Conservation (phyloP, 768 basidiomycete species). For the Termitomyces sp. region DNA sequence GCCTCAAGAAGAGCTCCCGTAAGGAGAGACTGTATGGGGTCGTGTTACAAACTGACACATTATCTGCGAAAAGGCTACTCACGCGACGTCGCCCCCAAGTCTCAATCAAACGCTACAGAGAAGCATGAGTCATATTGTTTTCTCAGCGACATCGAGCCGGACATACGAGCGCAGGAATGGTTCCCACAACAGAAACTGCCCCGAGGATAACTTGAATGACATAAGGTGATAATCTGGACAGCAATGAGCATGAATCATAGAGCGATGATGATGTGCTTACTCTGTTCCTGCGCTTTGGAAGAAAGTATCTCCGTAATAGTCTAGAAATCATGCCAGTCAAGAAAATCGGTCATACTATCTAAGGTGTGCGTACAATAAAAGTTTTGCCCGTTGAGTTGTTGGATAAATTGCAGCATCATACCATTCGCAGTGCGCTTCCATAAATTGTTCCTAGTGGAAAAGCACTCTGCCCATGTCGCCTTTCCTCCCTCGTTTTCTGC, state of each 20-base stretch:
- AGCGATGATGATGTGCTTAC: constrained; percentile 24
- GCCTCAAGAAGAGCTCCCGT: constrained; percentile 59
- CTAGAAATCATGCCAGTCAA: constrained; percentile 23
- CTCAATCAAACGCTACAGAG: constrained; percentile 52
- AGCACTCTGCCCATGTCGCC: constrained; percentile 75
- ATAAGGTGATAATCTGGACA: constrained; percentile 52
- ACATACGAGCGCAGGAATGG: constrained; percentile 58
- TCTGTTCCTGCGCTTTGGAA: constrained; percentile 68
- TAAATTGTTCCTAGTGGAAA: constrained; percentile 58
- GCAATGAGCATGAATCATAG: background rate
- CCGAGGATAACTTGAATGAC: constrained; percentile 73
- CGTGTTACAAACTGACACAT: background rate
- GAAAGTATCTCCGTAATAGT: constrained; percentile 78
- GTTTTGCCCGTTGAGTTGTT: constrained; percentile 77
- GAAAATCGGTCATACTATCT: background rate
- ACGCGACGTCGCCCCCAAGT: constrained; percentile 67
- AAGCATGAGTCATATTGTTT: background rate
- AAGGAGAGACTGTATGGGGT: constrained; percentile 46
- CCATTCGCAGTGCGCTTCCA: constrained; percentile 75
- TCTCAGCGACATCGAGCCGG: background rate
- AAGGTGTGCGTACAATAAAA: constrained; percentile 53
- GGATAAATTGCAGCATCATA: constrained; percentile 82
- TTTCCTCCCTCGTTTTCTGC: constrained; percentile 79
- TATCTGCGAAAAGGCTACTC: constrained; percentile 8
- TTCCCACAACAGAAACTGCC: constrained; percentile 68